Evolutionary conservation across 1,284 basidiomycete species (phyloP), one percentile per base, ranked within the genome.

Genomic region (Cryptococcus hybrid): DNA sequence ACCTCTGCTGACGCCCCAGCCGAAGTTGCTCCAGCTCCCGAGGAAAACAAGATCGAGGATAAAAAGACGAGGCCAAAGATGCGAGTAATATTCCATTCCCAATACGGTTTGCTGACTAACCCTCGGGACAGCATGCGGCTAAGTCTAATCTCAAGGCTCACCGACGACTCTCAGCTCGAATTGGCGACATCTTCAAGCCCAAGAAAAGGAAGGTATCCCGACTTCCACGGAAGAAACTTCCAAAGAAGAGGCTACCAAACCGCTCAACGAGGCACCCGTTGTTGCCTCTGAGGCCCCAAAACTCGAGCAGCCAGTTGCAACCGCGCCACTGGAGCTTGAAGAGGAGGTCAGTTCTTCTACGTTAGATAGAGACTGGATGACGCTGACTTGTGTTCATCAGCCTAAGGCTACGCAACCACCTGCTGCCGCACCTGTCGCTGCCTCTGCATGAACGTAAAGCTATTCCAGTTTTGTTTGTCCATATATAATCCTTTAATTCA

Each of bases 311-410:
- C 72, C 73, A n/a, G 58, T 60, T 9, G 59, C 61, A 5, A 62
- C 70, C 34, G 73, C 71, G 63, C 75, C 75, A 39, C 58, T 76
- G 52, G 62, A 71, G 67, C 70, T 76, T 8, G 70, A 71, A 63
- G 69, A 73, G 59, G 64, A 69, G 60, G 71, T 72, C 58, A 67
- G 71, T 68, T n/a, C n/a, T 11, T 35, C 13, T 36, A 2, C 12
- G 7, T 24, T 18, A 40, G 11, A 12, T 38, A 11, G 30, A 34
- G 34, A 30, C 38, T 18, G 35, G 4, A n/a, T 13, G 7, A 42
- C 37, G 43, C 50, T 49, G 30, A 58, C 52, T 12, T n/a, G 24
- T 47, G 6, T 49, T 6, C 38, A 42, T 13, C 50, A 69, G 66
- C 61, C 69, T 48, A 67, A 66, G 60, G 51, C 57, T 15, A 55